A percentile compares a stretch with the other conserved stretches of the same genome.
These are phyloP conservation scores for Verticillium isaacii DNA, from an alignment of 2,329 filamentous ascomycete genomes.

Conservation along the genomic window DNA sequence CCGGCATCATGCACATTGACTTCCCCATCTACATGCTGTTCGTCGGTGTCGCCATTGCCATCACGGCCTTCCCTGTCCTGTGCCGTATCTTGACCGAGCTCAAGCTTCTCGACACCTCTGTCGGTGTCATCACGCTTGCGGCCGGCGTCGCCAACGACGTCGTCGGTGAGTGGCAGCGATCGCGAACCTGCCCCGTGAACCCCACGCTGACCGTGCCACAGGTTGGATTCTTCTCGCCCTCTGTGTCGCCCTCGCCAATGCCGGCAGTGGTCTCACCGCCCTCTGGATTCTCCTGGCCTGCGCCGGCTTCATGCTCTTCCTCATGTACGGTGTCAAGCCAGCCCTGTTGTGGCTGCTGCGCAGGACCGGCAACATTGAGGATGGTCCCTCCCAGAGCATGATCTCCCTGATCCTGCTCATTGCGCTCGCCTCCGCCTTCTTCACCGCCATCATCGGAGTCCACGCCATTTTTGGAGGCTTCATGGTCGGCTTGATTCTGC, in stretches of 20 bases:
- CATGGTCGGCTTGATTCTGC: slow-evolving; percentile 81
- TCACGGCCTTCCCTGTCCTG: slow-evolving; percentile 85
- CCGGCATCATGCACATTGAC: slow-evolving; percentile 31
- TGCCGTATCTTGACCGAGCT: slow-evolving; percentile 91
- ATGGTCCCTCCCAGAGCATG: slow-evolving; percentile 81
- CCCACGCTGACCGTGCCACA: slow-evolving; percentile 40
- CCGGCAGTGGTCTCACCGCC: slow-evolving; percentile 73
- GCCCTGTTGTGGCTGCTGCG: slow-evolving; percentile 70
- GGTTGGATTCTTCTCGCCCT: slow-evolving; percentile 91
- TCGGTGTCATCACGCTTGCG: slow-evolving; percentile 83
- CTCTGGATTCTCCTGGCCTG: slow-evolving; percentile 78
- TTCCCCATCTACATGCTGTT: slow-evolving; percentile 62
- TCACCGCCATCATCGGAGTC: slow-evolving; percentile 83
- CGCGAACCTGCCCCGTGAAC: neutral
- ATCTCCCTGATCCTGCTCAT: slow-evolving; percentile 79
- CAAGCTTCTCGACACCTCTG: slow-evolving; percentile 75
- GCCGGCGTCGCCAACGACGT: slow-evolving; percentile 90
- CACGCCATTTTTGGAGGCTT: slow-evolving; percentile 95
- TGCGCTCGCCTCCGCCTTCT: slow-evolving; percentile 75
- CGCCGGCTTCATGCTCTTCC: slow-evolving; percentile 71
- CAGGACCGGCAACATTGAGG: slow-evolving; percentile 72
- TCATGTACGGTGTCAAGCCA: slow-evolving; percentile 70
- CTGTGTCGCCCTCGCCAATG: slow-evolving; percentile 89
- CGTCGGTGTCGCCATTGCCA: slow-evolving; percentile 88
- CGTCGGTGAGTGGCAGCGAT: slow-evolving; percentile 19